Evolutionary conservation across 441 rosid genomes (phyloP), one percentile per base, ranked within the genome.

Genomic region (Erodium texanum): DNA sequence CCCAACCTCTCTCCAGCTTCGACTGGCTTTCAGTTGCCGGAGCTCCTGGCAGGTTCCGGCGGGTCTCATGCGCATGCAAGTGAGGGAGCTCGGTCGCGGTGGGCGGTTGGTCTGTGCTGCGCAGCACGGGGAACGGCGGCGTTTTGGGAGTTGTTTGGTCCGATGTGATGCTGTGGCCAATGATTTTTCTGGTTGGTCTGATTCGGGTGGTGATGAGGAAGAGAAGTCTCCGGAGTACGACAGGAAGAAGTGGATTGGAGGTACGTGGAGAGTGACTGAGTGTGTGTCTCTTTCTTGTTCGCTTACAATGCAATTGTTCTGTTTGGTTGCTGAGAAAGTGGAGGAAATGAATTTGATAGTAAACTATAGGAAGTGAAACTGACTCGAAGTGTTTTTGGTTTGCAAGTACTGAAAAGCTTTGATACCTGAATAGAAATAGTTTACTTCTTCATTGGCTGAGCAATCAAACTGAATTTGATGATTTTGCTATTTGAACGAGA

Each of bases 1-100:
- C 38, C 92, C 96, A n/a, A 81, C 70, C 80, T 86, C 92, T 56
- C 92, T 79, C 58, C 93, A 90, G 86, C 92, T 90, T 22, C 87
- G 89, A 7, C 58, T 85, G 14, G 87, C 92, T 23, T 14, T 82
- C 7, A 78, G 72, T 65, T 67, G 72, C 54, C 29, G 75, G 70
- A 76, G 66, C 2, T 67, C 70, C 67, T 43, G 41, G 50, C 71
- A 64, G 36, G 68, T 82, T 0, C 71, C 71, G 11, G 23, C 74
- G 23, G 32, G 75, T 73, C 71, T 78, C 0, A 62, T 69, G 29
- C 82, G 70, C 58, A 65, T 66, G 34, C 80, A 80, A n/a, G 24
- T 71, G 27, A 66, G 76, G 73, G 81, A 75, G 67, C 73, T 74
- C 29, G 79, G 68, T 64, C 68, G 62, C 65, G 67, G 69, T 38